Base-by-base conservation (phyloP, 306 rosid genomes). In the Amphicarpaea edgeworthii region DNA sequence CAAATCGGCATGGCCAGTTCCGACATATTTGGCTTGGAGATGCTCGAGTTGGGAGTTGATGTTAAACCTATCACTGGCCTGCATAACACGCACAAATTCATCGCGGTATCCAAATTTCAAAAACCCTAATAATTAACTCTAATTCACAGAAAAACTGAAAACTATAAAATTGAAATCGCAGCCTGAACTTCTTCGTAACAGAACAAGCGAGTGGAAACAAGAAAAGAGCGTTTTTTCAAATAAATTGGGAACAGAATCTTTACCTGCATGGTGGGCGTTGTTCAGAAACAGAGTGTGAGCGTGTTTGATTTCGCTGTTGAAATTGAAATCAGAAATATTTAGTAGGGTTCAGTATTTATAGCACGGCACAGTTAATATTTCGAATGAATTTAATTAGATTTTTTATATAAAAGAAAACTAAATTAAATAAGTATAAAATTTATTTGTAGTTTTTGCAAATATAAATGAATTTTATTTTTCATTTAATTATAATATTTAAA, bases 51-150 rank as follows among this genome's bases (percentile, higher is more conserved):
- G 97, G 61, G 98, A 95, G 77, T 95, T 95, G 90, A 95, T 92
- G 83, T 95, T 95, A 79, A 92, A 92, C 87, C 98, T 87, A 46
- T 95, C 97, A 70, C 97, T 95, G 72, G 98, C 98, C 97, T 92
- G 86, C 76, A 77, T 8, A 46, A 46, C 67, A 23, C 40, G 19
- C 28, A 46, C 9, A 42, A 51, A 51, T 7, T 6, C 37, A 51
- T 7, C 43, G 24, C 40, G 6, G 9, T 1, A 41, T 12, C 14
- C 9, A 64, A 64, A 34, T 10, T 40, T 40, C 12, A 5, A 40
- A 40, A 40, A 40, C 45, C 45, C 45, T 40, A 40, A 40, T 40
- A 40, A 40, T 20, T 1, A 58, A 63, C 19, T 12, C 4, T 12
- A 34, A 40, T 50, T 75, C 15, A 15, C 41, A 34, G 59, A 30